Evolutionary conservation across 2,329 filamentous ascomycete species (phyloP), one percentile per base, ranked within the genome.

Genomic region (Neonectria sp.): DNA sequence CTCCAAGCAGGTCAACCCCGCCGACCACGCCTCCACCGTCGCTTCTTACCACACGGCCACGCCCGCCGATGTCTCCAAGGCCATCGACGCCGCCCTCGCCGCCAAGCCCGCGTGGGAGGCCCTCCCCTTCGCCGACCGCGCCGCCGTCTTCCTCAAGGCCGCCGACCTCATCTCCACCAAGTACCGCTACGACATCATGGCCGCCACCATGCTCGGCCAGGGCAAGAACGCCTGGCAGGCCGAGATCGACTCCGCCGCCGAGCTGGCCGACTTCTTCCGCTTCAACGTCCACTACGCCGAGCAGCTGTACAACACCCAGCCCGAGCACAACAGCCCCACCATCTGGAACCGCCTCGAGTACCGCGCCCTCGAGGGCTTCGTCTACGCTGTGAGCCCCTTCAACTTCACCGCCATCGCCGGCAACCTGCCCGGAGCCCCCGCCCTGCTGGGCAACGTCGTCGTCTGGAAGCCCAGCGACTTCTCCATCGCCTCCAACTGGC

Each of bases 211-310:
- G 90, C 86, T 97, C 35, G 96, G 95, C 68, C 95, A 99, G 83
- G 95, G 96, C 77, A 98, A 98, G 89, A 98, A 98, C 81, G 94
- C 94, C 55, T 98, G 95, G 95, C 95, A 99, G 83, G 95, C 96
- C n/a, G 95, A 99, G 87, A 98, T 98, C 71, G 95, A 98, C 81
- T 89, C 95, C 45, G 95, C 95, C 21, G 95, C 95, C 9, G 96
- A 99, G 86, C 84, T 97, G 75, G 92, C 90, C 74, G 95, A 99
- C 80, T 98, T 98, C 83, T 85, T 98, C 79, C 90, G 95, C 78
- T 97, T 98, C 86, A 96, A 96, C 78, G 95, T 98, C 60, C 91
- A 95, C 80, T 98, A 96, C 78, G 95, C 95, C 31, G 92, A 97
- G 83, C 93, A 98, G 79, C 85, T 97, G 63, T 97, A 98, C 80